phyloP scores from a whole-genome alignment of 257 asterid species.

The Nemophila menziesii region DNA sequence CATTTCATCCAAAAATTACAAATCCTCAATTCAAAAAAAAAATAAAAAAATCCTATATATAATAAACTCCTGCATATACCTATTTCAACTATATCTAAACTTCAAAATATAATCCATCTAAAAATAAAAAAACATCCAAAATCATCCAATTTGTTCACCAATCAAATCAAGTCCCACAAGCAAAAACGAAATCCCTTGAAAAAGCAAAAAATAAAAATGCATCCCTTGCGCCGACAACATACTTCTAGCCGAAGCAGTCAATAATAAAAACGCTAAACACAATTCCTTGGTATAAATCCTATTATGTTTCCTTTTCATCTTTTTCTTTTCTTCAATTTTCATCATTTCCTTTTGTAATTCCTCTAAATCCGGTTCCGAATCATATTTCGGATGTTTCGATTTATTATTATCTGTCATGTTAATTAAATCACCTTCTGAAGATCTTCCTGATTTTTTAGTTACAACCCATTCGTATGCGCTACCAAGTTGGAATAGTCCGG shows the following conservation, averaged over 20 bases:
- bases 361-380: slow-evolving; percentile 57
- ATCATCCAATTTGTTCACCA: slow-evolving; percentile 60
- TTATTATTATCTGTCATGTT: slow-evolving; percentile 45
- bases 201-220: slow-evolving; percentile 84
- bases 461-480: slow-evolving; percentile 94
- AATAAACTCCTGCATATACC: slow-evolving; percentile 10
- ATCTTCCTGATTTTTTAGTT: slow-evolving; percentile 78
- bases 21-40: no score
- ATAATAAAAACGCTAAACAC: slow-evolving; percentile 61
- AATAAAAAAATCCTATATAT: no score
- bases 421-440: slow-evolving; percentile 65
- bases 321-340: slow-evolving; percentile 25
- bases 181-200: slow-evolving; percentile 82
- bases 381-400: slow-evolving; percentile 38
- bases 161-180: slow-evolving; percentile 87
- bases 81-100: slow-evolving; percentile 16
- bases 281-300: slow-evolving; percentile 69
- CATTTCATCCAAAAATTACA: no score
- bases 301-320: slow-evolving; percentile 56
- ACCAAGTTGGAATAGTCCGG: slow-evolving; percentile 87
- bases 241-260: slow-evolving; percentile 78
- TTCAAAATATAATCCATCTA: not conserved
- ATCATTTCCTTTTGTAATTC: slow-evolving; percentile 44
- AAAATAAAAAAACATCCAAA: not conserved
- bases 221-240: slow-evolving; percentile 86